Conservation (phyloP, 352 stramenopile species). For the Globisporangium ultimum region DNA sequence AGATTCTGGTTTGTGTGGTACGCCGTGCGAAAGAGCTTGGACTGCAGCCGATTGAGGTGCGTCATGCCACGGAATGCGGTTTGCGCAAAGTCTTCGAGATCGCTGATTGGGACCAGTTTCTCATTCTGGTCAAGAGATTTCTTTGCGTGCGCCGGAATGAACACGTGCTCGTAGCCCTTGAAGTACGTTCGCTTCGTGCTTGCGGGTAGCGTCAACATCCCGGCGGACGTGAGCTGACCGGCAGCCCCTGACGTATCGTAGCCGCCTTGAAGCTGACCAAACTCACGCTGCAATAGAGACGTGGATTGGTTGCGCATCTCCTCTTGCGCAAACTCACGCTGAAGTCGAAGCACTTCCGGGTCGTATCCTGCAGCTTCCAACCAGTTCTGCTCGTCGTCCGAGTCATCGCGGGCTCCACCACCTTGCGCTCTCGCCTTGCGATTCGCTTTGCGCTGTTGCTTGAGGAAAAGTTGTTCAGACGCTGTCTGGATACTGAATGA, state of each 20-base stretch:
- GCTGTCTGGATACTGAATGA: conserved; percentile 72
- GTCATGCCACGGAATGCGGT: conserved; percentile 74
- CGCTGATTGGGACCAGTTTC: conserved; percentile 55
- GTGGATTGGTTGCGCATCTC: conserved; percentile 56
- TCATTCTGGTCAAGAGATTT: conserved; percentile 56
- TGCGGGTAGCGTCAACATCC: conserved; percentile 44
- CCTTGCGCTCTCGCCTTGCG: conserved; percentile 26
- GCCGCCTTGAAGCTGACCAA: conserved; percentile 61
- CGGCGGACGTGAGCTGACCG: conserved; percentile 58
- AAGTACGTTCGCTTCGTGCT: conserved; percentile 72
- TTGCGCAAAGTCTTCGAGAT: conserved; percentile 71
- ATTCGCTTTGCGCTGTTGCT: conserved; percentile 52
- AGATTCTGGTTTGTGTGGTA: conserved; percentile 97
- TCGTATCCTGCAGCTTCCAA: conserved; percentile 78
- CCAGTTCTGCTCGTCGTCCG: conserved; percentile 55
- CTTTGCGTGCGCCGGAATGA: conserved; percentile 68
- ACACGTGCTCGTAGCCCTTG: conserved; percentile 84
- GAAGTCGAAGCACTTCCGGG: conserved; percentile 65
- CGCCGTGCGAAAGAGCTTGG: conserved; percentile 94
- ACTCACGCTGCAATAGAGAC: conserved; percentile 72
- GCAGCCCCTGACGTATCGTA: conserved; percentile 67
- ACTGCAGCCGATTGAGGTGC: conserved; percentile 97
- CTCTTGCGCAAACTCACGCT: conserved; percentile 69
- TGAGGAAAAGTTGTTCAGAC: conserved; percentile 53
- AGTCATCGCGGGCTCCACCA: conserved; percentile 16